Percentiles rank a stretch among this genome's conserved stretches.
Conservation (phyloP, 1,284 basidiomycete genomes). For the Ganoderma meredithae region DNA sequence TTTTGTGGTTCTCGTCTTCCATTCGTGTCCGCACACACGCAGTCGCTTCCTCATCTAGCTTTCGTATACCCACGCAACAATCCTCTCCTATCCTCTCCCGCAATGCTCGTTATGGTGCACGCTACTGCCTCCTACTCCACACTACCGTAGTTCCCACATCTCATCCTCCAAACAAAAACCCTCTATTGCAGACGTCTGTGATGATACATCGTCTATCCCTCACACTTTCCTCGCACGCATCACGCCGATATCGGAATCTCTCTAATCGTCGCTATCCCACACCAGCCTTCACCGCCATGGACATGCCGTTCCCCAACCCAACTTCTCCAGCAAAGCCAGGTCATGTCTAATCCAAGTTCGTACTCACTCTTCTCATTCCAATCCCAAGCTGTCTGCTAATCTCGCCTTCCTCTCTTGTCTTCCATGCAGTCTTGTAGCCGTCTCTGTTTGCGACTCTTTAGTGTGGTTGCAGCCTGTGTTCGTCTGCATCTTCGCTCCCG, state of each 20-base stretch:
- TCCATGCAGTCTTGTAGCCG: slow-evolving; percentile 11
- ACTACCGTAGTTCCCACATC: slow-evolving; percentile 20
- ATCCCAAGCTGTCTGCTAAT: background rate
- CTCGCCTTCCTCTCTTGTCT: background rate
- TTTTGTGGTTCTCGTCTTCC: slow-evolving; percentile 23
- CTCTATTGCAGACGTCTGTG: slow-evolving; percentile 16
- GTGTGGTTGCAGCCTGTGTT: slow-evolving; percentile 13
- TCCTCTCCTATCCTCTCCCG: slow-evolving; percentile 21
- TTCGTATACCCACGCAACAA: slow-evolving; percentile 35
- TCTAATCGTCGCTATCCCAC: slow-evolving; percentile 8
- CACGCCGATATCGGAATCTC: slow-evolving; percentile 2
- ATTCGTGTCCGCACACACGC: slow-evolving; percentile 26
- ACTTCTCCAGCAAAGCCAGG: background rate
- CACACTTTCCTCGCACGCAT: background rate
- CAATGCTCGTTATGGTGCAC: slow-evolving; percentile 33
- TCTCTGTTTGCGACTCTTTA: slow-evolving; percentile 5
- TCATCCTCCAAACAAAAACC: slow-evolving; percentile 14
- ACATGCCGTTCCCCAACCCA: background rate
- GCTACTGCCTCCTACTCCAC: slow-evolving; percentile 15
- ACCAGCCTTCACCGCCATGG: slow-evolving; percentile 9
- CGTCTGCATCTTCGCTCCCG: slow-evolving; percentile 11
- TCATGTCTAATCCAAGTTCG: slow-evolving; percentile 1
- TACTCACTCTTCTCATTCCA: background rate
- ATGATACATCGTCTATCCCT: slow-evolving; percentile 6
- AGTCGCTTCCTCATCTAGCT: slow-evolving; percentile 32